Percentiles rank a stretch among this genome's conserved stretches.
Evolutionary conservation across 2,329 filamentous ascomycete species (phyloP).

Genomic region (Capronia epimyces): DNA sequence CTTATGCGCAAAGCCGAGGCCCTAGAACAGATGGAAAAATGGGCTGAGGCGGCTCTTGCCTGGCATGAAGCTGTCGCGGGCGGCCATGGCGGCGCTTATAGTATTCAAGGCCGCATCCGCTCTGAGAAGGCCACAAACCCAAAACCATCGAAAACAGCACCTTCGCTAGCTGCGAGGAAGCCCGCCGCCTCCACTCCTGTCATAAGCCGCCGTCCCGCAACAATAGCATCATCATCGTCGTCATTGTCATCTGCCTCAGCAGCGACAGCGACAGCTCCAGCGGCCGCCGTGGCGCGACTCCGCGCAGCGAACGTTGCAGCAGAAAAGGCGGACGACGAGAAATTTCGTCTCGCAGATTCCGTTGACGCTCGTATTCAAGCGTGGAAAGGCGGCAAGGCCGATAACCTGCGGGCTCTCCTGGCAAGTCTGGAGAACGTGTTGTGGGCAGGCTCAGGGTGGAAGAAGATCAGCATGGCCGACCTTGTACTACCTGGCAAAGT

Average conservation of each 20-base stretch:
- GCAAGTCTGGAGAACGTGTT: slow-evolving; percentile 82
- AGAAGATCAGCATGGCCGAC: slow-evolving; percentile 91
- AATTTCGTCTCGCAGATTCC: slow-evolving; percentile 77
- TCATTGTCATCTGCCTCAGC: too few species aligned
- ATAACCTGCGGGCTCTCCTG: slow-evolving; percentile 82
- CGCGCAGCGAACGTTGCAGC: slow-evolving; percentile 80
- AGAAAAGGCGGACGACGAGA: slow-evolving; percentile 83
- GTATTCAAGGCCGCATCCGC: slow-evolving; percentile 76
- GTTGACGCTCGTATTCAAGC: slow-evolving; percentile 72
- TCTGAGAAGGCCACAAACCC: slow-evolving; percentile 84
- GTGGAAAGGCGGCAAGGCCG: slow-evolving; percentile 88
- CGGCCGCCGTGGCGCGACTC: slow-evolving; percentile 75
- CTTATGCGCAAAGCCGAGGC: slow-evolving; percentile 92
- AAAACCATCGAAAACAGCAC: slow-evolving; percentile 37
- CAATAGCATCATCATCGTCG: slow-evolving; percentile 34
- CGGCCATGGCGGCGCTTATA: slow-evolving; percentile 77
- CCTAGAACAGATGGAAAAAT: slow-evolving; percentile 90
- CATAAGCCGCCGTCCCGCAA: slow-evolving; percentile 52
- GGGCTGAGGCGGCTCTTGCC: slow-evolving; percentile 71
- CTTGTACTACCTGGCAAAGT: slow-evolving; percentile 89
- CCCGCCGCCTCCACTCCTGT: slow-evolving; percentile 42
- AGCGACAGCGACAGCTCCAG: slow-evolving; percentile 29
- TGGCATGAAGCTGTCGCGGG: slow-evolving; percentile 81
- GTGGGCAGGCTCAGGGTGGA: slow-evolving; percentile 91
- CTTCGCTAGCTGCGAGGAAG: slow-evolving; percentile 36